phyloP scores from a whole-genome alignment of 495 filamentous ascomycete species.

The Xylaria curta region DNA sequence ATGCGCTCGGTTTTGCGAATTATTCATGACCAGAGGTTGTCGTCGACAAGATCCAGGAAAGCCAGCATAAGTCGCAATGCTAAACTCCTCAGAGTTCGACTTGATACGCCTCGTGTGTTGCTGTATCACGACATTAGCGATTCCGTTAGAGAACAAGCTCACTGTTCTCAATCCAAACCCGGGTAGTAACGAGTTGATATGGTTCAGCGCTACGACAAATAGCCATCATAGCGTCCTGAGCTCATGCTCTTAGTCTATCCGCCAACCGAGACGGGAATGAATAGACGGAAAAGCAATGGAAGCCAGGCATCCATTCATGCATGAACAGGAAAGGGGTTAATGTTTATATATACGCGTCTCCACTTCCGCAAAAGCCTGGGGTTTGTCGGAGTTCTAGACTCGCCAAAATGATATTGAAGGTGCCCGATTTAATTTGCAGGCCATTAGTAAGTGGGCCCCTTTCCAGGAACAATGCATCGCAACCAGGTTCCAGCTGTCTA shows the following conservation, averaged over 20 bases:
- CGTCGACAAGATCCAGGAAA: background rate
- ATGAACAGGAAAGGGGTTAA: conserved; percentile 13
- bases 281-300: background rate
- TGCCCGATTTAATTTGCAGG: conserved; percentile 17
- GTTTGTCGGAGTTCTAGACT: conserved; percentile 18
- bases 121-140: background rate
- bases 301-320: background rate
- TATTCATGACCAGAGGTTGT: background rate
- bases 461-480: conserved; percentile 10
- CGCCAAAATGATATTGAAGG: background rate
- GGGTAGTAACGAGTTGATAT: background rate
- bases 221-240: background rate
- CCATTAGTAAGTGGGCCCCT: conserved; percentile 2
- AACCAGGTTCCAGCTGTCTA: background rate
- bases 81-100: background rate
- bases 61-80: background rate
- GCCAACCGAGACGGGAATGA: background rate
- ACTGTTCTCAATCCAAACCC: background rate
- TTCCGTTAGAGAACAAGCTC: background rate
- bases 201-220: background rate
- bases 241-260: background rate
- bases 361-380: conserved; percentile 4
- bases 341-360: background rate
- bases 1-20: background rate
- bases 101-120: background rate